A percentile compares a stretch with the other conserved stretches of the same genome.
Evolutionary conservation across 208 protist species (phyloP).

Genomic region (Vickermania ingenoplastis): DNA sequence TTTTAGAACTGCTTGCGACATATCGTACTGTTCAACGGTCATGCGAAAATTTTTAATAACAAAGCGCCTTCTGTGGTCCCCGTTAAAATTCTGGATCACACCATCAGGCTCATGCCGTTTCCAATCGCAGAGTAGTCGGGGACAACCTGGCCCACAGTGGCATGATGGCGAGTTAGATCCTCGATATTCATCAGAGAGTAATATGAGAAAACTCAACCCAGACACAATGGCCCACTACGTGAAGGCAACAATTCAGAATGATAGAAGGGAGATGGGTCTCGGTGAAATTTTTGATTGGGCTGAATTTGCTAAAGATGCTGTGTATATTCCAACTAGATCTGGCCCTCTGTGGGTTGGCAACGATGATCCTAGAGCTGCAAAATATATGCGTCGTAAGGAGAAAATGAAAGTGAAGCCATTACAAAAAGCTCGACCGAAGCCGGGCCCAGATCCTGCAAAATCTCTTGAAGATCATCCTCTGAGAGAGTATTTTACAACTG

Average conservation of each 20-base stretch:
- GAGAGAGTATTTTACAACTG: constrained; percentile 81
- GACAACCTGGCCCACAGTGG: constrained; percentile 28
- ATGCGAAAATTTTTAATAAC: no score
- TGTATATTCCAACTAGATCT: constrained; percentile 76
- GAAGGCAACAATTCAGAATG: constrained; percentile 83
- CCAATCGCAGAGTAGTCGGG: constrained; percentile 63
- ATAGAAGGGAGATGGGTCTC: constrained; percentile 77
- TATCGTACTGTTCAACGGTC: no score
- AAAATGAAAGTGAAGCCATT: constrained; percentile 82
- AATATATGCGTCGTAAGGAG: constrained; percentile 58
- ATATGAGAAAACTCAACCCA: constrained; percentile 68
- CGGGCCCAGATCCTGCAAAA: constrained; percentile 61
- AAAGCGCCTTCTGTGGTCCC: no score
- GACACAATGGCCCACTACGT: constrained; percentile 86
- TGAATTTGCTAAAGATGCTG: constrained; percentile 84
- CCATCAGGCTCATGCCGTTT: constrained; percentile 9
- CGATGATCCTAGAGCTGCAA: constrained; percentile 71
- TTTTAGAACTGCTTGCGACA: no score
- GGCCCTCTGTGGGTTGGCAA: constrained; percentile 80
- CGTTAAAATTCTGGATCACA: no score
- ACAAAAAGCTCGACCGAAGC: constrained; percentile 64
- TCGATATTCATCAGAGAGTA: constrained; percentile 50
- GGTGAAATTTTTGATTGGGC: constrained; percentile 76
- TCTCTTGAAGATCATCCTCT: constrained; percentile 73
- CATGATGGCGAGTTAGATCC: constrained; percentile 68